Evolutionary conservation across 305 asterid species (phyloP).

Genomic region (Striga hermonthica): DNA sequence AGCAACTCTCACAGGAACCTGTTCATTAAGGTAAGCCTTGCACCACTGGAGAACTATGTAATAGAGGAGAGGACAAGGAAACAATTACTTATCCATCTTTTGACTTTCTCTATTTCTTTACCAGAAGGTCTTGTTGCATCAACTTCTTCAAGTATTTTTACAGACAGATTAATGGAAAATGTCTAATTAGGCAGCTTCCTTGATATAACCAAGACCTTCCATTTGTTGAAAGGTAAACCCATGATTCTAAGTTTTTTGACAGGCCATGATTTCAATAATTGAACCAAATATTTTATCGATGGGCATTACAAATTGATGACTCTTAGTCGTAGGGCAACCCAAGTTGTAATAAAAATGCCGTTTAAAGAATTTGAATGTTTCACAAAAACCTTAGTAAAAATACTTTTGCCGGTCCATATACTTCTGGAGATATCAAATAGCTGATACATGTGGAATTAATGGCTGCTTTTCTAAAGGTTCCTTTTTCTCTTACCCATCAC

Average conservation of each 20-base stretch:
- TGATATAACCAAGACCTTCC: conserved; percentile 4
- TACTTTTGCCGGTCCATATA: neutral
- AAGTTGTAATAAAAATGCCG: neutral
- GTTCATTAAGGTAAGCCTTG: conserved; percentile 26
- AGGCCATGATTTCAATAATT: neutral
- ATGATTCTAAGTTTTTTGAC: neutral
- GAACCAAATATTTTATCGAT: neutral
- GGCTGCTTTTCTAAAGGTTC: conserved; percentile 1
- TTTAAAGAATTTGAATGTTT: conserved; percentile 2
- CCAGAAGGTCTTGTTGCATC: neutral
- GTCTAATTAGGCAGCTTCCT: neutral
- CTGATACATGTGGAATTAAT: neutral
- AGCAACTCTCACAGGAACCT: conserved; percentile 74
- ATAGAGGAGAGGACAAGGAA: conserved; percentile 6
- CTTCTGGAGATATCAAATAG: neutral
- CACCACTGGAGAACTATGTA: neutral
- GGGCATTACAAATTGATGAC: neutral
- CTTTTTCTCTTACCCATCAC: neutral
- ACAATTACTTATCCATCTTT: neutral
- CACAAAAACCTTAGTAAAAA: neutral
- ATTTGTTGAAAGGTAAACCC: neutral
- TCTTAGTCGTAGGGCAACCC: neutral
- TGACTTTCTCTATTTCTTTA: neutral
- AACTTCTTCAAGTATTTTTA: conserved; percentile 4
- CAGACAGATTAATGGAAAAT: conserved; percentile 1